phyloP scores from a whole-genome alignment of 2,329 filamentous ascomycete genomes.

The Colletotrichum viniferum region DNA sequence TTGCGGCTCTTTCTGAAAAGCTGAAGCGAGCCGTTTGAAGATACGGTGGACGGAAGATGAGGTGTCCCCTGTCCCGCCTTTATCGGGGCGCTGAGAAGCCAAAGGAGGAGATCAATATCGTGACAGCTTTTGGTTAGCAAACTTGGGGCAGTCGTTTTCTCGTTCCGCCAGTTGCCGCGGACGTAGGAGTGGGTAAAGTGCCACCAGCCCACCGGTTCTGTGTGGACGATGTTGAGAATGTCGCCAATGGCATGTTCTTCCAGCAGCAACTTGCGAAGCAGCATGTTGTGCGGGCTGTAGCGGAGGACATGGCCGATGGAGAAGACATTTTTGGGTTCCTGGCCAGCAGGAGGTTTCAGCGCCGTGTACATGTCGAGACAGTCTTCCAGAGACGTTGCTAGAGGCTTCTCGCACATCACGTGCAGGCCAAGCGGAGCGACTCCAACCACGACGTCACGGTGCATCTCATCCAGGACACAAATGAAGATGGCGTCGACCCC shows the following conservation, averaged over 20 bases:
- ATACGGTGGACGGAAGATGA: conserved; percentile 78
- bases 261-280: conserved; percentile 79
- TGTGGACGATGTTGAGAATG: conserved; percentile 85
- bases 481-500: conserved; percentile 68
- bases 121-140: conserved; percentile 96
- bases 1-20: conserved; percentile 81
- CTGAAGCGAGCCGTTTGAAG: conserved; percentile 76
- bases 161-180: conserved; percentile 90
- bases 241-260: conserved; percentile 81
- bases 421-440: conserved; percentile 75
- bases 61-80: conserved; percentile 50
- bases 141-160: conserved; percentile 76
- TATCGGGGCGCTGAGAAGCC: conserved; percentile 81
- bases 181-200: conserved; percentile 93
- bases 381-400: conserved; percentile 79
- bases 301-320: conserved; percentile 93
- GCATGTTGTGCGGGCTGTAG: conserved; percentile 91
- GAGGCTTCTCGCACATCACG: conserved; percentile 93
- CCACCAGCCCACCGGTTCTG: conserved; percentile 95
- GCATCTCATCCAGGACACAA: conserved; percentile 84
- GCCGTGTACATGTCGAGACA: conserved; percentile 76
- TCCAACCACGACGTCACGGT: conserved; percentile 78
- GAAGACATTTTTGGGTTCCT: conserved; percentile 60
- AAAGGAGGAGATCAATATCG: conserved; percentile 91
- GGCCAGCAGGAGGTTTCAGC: conserved; percentile 39